Evolutionary conservation across 108 stramenopile species (phyloP).

Genomic region (Nitzschia inconspicua): DNA sequence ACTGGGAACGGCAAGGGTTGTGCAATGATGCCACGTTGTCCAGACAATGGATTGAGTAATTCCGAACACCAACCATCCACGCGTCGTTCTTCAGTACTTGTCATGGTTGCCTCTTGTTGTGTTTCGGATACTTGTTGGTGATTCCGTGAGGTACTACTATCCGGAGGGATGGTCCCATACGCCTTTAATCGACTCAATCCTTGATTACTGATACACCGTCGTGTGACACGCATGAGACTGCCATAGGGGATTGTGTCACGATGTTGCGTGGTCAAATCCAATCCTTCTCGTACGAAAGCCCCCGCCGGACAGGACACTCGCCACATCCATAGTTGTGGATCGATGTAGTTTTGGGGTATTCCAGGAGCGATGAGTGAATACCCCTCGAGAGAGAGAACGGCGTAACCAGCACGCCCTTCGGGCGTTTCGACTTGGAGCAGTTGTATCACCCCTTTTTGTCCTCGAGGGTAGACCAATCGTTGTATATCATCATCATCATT

Average conservation of each 20-base stretch:
- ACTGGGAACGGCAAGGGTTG: slow-evolving; percentile 68
- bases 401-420: slow-evolving; percentile 33
- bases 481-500: not conserved
- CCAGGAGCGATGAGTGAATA: slow-evolving; percentile 62
- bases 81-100: not conserved
- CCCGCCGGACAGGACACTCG: slow-evolving; percentile 71
- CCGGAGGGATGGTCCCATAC: slow-evolving; percentile 1
- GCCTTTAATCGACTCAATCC: slow-evolving; percentile 68
- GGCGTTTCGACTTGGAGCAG: slow-evolving; percentile 41
- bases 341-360: slow-evolving; percentile 31
- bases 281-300: slow-evolving; percentile 71
- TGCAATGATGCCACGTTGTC: slow-evolving; percentile 73
- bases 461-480: slow-evolving; percentile 5
- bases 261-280: slow-evolving; percentile 66
- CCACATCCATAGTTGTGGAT: slow-evolving; percentile 53
- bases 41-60: slow-evolving; percentile 79
- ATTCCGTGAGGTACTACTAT: not conserved
- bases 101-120: not conserved
- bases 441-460: slow-evolving; percentile 17
- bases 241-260: slow-evolving; percentile 68
- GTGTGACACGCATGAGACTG: slow-evolving; percentile 51
- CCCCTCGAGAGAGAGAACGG: slow-evolving; percentile 43
- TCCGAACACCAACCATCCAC: slow-evolving; percentile 85
- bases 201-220: slow-evolving; percentile 65
- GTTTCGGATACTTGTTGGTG: not conserved